A percentile compares a stretch with the other conserved stretches of the same genome.
Conservation (phyloP, 192 early-diverging fungal genomes). For the Piromyces sp. region DNA sequence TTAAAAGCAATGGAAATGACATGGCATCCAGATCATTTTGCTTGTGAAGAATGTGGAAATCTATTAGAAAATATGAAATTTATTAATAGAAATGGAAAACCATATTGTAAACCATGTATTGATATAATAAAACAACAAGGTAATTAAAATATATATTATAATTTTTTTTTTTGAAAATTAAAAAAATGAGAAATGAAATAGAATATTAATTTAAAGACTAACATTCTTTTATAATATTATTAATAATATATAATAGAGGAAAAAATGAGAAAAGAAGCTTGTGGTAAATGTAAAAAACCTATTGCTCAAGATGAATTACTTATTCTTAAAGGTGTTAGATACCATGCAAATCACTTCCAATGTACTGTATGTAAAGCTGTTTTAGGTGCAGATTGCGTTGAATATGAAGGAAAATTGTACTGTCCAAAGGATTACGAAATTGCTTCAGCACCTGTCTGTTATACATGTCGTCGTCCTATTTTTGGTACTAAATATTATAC, state of each 20-base stretch:
- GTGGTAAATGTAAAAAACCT: neutral
- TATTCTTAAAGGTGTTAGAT: slow-evolving; percentile 10
- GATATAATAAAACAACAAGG: neutral
- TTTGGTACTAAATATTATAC: slow-evolving; percentile 7
- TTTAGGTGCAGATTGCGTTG: slow-evolving; percentile 10
- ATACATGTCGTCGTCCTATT: slow-evolving; percentile 19
- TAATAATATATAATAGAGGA: neutral
- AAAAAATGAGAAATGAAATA: neutral
- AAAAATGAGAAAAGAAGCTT: neutral
- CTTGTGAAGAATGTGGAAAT: slow-evolving; percentile 9
- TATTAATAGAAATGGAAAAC: slow-evolving; percentile 18
- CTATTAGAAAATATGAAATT: slow-evolving; percentile 15
- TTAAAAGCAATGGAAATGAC: slow-evolving; percentile 22
- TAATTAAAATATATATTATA: neutral
- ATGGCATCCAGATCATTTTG: slow-evolving; percentile 33
- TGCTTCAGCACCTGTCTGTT: slow-evolving; percentile 12
- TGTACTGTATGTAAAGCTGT: slow-evolving; percentile 17
- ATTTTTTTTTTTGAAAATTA: too few species aligned
- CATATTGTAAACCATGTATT: slow-evolving; percentile 25
- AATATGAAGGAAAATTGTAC: slow-evolving; percentile 29
- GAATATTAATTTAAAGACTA: too few species aligned
- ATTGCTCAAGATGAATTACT: neutral
- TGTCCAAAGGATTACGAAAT: slow-evolving; percentile 18
- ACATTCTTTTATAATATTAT: too few species aligned
- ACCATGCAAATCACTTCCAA: slow-evolving; percentile 23